Evolutionary conservation across 148 eudicot species (phyloP).

Genomic region (Rhododendron vialii): DNA sequence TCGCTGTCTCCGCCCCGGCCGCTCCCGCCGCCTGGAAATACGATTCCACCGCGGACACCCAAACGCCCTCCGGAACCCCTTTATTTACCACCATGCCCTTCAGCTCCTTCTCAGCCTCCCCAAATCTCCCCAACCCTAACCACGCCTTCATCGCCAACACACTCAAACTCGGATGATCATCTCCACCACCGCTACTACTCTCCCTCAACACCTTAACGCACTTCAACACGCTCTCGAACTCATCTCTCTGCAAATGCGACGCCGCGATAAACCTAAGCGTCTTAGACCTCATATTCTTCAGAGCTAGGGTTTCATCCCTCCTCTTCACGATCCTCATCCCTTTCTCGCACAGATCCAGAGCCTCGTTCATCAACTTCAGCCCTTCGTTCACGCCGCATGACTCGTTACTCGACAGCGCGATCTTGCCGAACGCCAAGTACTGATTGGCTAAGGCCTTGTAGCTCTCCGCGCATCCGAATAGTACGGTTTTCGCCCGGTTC

Average conservation of each 20-base stretch:
- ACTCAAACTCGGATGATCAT: constrained; percentile 85
- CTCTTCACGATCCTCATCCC: constrained; percentile 65
- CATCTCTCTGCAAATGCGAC: constrained; percentile 74
- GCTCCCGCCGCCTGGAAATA: constrained; percentile 80
- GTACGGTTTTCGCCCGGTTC: constrained; percentile 62
- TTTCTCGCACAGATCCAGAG: constrained; percentile 74
- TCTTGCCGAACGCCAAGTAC: constrained; percentile 64
- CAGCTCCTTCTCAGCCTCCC: constrained; percentile 91
- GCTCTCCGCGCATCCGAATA: constrained; percentile 52
- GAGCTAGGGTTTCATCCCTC: constrained; percentile 49
- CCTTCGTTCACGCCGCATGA: constrained; percentile 46
- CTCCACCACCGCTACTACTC: constrained; percentile 23
- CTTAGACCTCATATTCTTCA: constrained; percentile 54
- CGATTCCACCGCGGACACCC: constrained; percentile 88
- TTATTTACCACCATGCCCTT: constrained; percentile 69
- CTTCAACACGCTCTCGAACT: constrained; percentile 84
- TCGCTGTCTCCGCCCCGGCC: constrained; percentile 75
- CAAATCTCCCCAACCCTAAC: constrained; percentile 75
- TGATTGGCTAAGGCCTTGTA: constrained; percentile 58
- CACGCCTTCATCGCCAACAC: constrained; percentile 96
- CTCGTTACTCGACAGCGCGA: constrained; percentile 38
- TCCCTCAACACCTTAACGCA: constrained; percentile 88
- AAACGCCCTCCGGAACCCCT: constrained; percentile 78
- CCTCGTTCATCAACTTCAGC: constrained; percentile 81
- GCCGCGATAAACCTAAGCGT: constrained; percentile 89